Base-by-base conservation (phyloP, 306 rosid genomes). In the Senna tora region DNA sequence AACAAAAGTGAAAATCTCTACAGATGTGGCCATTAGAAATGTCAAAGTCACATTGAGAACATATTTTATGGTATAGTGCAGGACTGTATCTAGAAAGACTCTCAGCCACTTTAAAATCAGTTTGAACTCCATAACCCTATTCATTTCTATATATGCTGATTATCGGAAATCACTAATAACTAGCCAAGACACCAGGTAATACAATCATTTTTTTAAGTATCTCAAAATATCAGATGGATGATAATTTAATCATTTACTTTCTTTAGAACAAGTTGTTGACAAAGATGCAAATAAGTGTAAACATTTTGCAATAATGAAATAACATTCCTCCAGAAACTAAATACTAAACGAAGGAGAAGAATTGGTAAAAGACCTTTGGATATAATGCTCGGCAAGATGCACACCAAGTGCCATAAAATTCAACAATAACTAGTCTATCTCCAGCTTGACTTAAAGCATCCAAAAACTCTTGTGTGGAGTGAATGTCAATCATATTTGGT, bases 401-500 rank as follows among this genome's bases (percentile, higher is more conserved):
- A 78, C 99, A 92, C 99, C 97, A 95, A 45, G 97, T 95, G 52
- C 99, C 99, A 51, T 91, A 95, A 85, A 95, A 92, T 77, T 95
- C 99, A 57, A 92, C 97, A 79, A 95, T 84, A 57, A 95, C 97
- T 80, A 95, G 82, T 87, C 87, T 92, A 81, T 95, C 99, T 69
- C 89, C 96, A 21, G 97, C 96, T 83, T 85, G 84, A 75, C 92
- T 74, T 65, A 95, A 84, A 69, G 99, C 92, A 76, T 53, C 78
- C 66, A 95, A 86, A 78, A 95, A 87, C 14, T 95, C 97, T 74
- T 90, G 93, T 0, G 93, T 95, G n/a, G 97, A 92, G 81, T 95
- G 96, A 81, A 95, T 88, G 77, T 95, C 99, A 66, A 75, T 41
- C 99, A 95, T 92, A 75, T 95, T 95, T 53, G 92, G 83, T 67